phyloP scores from a whole-genome alignment of 805 yeast genomes.

The Pachysolen tannophilus region DNA sequence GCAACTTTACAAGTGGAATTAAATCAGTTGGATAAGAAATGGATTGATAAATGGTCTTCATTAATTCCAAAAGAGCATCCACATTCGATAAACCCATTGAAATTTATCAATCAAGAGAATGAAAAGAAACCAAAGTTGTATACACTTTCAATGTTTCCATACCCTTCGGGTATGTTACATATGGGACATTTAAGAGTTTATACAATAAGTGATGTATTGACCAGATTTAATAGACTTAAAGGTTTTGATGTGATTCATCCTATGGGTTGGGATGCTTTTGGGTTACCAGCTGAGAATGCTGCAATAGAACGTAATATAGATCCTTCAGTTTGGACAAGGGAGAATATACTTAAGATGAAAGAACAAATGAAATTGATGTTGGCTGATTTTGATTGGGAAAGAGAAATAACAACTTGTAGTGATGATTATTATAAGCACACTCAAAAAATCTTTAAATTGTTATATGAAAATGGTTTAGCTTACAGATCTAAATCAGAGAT shows the following conservation, averaged over 20 bases:
- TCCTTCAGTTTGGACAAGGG: slow-evolving; percentile 78
- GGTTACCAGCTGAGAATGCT: slow-evolving; percentile 97
- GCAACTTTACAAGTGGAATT: too few relatives aligned
- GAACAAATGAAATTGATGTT: slow-evolving; percentile 70
- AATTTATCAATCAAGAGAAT: slow-evolving; percentile 10
- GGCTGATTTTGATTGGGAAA: slow-evolving; percentile 89
- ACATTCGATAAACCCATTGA: slow-evolving; percentile 22
- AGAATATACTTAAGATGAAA: slow-evolving; percentile 81
- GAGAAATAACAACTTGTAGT: slow-evolving; percentile 78
- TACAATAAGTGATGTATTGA: slow-evolving; percentile 78
- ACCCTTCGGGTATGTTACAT: slow-evolving; percentile 89
- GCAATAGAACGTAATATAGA: slow-evolving; percentile 79
- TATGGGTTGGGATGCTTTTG: slow-evolving; percentile 99
- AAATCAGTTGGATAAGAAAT: slow-evolving; percentile 39
- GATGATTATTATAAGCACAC: slow-evolving; percentile 92
- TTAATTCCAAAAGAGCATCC: slow-evolving; percentile 14
- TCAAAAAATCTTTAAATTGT: slow-evolving; percentile 70
- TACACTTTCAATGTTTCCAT: slow-evolving; percentile 86
- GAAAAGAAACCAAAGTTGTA: slow-evolving; percentile 35
- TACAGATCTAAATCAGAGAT: slow-evolving; percentile 82
- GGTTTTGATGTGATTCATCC: slow-evolving; percentile 85
- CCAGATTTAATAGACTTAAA: slow-evolving; percentile 68
- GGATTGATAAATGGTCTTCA: slow-evolving; percentile 40
- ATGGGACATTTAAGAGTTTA: slow-evolving; percentile 93
- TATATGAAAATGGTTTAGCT: slow-evolving; percentile 73